A percentile compares a stretch with the other conserved stretches of the same genome.
These are phyloP conservation scores for Cytospora leucostoma DNA, from an alignment of 2,329 filamentous ascomycete species.

Conservation along the genomic window DNA sequence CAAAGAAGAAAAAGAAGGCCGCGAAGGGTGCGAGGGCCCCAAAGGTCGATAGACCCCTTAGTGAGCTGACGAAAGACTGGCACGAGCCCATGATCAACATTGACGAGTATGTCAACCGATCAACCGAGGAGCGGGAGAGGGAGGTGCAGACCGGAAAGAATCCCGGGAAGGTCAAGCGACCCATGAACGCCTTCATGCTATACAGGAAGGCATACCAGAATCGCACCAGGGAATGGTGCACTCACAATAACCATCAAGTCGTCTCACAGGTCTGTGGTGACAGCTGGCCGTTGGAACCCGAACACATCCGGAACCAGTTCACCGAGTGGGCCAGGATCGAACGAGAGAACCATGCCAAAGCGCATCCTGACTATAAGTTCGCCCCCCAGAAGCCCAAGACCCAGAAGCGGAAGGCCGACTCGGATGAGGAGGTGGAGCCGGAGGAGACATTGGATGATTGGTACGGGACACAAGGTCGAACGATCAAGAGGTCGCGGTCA, in stretches of 20 bases:
- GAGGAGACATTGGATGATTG: slow-evolving; percentile 49
- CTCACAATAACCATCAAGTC: slow-evolving; percentile 89
- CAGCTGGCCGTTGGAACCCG: slow-evolving; percentile 81
- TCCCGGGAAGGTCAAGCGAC: slow-evolving; percentile 77
- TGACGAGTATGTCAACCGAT: slow-evolving; percentile 73
- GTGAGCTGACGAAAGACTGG: slow-evolving; percentile 65
- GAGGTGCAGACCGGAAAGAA: slow-evolving; percentile 71
- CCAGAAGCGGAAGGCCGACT: slow-evolving; percentile 36
- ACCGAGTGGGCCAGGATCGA: slow-evolving; percentile 78
- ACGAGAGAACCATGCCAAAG: slow-evolving; percentile 78
- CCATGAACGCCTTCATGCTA: slow-evolving; percentile 98
- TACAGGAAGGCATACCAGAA: slow-evolving; percentile 93
- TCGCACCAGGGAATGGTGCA: slow-evolving; percentile 76
- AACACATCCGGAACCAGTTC: slow-evolving; percentile 73
- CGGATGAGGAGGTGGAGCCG: slow-evolving; percentile 43
- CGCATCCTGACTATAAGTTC: slow-evolving; percentile 93
- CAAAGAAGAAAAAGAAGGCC: slow-evolving; percentile 46
- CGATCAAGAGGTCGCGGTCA: slow-evolving; percentile 36
- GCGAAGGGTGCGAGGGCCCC: slow-evolving; percentile 46
- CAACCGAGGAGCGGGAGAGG: slow-evolving; percentile 62
- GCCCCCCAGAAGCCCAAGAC: slow-evolving; percentile 72
- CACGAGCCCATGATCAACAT: slow-evolving; percentile 71
- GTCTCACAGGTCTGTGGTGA: slow-evolving; percentile 85
- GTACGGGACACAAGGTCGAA: slow-evolving; percentile 42
- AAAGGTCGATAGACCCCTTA: slow-evolving; percentile 67